These are phyloP conservation scores for Brassica cretica DNA, from an alignment of 345 rosid genomes.

Conservation along the genomic window DNA sequence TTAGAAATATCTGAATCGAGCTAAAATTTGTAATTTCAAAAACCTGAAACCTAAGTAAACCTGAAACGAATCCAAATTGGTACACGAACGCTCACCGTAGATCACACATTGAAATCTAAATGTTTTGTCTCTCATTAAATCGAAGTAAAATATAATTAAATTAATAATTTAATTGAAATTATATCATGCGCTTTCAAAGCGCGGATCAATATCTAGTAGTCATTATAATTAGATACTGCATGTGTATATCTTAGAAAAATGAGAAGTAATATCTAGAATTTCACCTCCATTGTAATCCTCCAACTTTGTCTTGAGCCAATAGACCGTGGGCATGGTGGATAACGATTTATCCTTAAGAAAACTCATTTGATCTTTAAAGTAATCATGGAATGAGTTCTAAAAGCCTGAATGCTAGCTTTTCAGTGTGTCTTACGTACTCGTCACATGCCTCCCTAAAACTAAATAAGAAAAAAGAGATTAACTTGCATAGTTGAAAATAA, in stretches of 20 bases:
- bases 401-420: slow-evolving; percentile 47
- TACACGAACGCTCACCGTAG: too few species aligned
- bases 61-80: too few species aligned
- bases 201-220: background rate
- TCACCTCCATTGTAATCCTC: slow-evolving; percentile 64
- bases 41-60: too few species aligned
- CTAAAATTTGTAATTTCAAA: too few species aligned
- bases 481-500: background rate
- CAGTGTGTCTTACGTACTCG: slow-evolving; percentile 51
- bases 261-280: background rate
- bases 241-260: background rate
- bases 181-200: too few species aligned
- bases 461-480: background rate
- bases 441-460: slow-evolving; percentile 46
- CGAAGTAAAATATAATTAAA: too few species aligned
- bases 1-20: too few species aligned
- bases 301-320: slow-evolving; percentile 73
- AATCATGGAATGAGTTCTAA: slow-evolving; percentile 52
- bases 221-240: background rate
- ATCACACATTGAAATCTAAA: too few species aligned
- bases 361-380: slow-evolving; percentile 52
- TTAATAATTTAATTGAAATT: too few species aligned
- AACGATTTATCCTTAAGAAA: slow-evolving; percentile 61
- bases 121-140: too few species aligned
- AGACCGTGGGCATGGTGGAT: slow-evolving; percentile 76